These are phyloP conservation scores for Arctium lappa DNA, from an alignment of 129 eudicot genomes.

Conservation along the genomic window DNA sequence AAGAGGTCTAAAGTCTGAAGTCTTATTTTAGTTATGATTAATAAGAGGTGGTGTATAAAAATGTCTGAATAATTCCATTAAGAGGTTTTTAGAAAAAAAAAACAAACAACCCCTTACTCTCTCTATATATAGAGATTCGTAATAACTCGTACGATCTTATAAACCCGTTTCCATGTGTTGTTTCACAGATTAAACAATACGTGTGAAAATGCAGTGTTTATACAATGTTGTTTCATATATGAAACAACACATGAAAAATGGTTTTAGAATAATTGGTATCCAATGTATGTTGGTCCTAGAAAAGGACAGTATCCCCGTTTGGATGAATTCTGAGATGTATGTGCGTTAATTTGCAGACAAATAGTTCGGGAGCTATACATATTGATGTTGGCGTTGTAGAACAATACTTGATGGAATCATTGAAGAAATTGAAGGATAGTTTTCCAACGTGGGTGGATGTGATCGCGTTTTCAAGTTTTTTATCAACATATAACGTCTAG, in stretches of 20 bases:
- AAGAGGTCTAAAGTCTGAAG: too few species aligned
- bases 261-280: neutral
- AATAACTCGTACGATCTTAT: neutral
- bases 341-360: conserved; percentile 48
- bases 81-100: too few species aligned
- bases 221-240: neutral
- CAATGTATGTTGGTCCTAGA: neutral
- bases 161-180: neutral
- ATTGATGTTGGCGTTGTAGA: conserved; percentile 84
- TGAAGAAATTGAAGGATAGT: conserved; percentile 53
- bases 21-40: too few species aligned
- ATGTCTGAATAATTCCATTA: too few species aligned
- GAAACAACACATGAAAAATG: neutral
- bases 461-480: conserved; percentile 64
- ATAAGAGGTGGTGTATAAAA: too few species aligned
- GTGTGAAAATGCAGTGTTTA: neutral
- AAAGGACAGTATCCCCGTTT: neutral
- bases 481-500: conserved; percentile 68
- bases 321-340: neutral
- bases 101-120: too few species aligned
- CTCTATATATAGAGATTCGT: too few species aligned
- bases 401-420: conserved; percentile 56
- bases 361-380: conserved; percentile 54
- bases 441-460: conserved; percentile 94
- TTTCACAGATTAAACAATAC: too few species aligned